Evolutionary conservation across 176 grass and related monocot species (phyloP).

Genomic region (Bothriochloa decipiens): DNA sequence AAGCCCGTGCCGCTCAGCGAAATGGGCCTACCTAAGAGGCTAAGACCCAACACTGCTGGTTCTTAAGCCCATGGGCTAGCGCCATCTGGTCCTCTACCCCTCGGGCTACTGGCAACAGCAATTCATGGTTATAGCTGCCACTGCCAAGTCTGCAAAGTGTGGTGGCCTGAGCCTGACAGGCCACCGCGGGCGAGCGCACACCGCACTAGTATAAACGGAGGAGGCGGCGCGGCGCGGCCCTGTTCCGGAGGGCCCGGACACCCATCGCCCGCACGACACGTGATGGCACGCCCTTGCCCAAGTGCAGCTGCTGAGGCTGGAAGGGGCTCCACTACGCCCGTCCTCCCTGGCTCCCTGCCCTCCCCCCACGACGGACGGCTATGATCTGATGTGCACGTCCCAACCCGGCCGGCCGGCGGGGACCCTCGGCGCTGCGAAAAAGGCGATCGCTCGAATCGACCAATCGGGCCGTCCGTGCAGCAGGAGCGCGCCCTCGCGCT

Average conservation of each 20-base stretch:
- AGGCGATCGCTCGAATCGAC: not conserved
- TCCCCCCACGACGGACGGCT: not conserved
- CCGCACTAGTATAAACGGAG: not conserved
- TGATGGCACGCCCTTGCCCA: slow-evolving; percentile 31
- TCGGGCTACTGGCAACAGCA: too few species aligned
- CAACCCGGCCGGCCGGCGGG: slow-evolving; percentile 5
- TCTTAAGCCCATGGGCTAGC: not conserved
- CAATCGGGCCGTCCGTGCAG: slow-evolving; percentile 29
- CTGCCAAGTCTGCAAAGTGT: too few species aligned
- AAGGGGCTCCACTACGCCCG: not conserved
- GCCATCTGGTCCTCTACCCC: too few species aligned
- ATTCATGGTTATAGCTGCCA: too few species aligned
- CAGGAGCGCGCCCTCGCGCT: not conserved
- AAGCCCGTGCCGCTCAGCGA: not conserved
- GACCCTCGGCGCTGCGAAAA: slow-evolving; percentile 26
- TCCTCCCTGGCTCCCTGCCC: not conserved
- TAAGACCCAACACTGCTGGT: not conserved
- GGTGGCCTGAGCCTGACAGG: too few species aligned
- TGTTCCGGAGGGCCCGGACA: not conserved
- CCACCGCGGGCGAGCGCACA: too few species aligned
- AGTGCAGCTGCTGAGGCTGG: slow-evolving; percentile 33
- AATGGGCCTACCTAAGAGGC: not conserved
- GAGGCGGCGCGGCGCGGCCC: not conserved
- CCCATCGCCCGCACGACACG: not conserved
- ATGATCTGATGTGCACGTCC: not conserved